Conservation (phyloP, 2,329 filamentous ascomycete genomes). For the Plectosphaerella sp. region DNA sequence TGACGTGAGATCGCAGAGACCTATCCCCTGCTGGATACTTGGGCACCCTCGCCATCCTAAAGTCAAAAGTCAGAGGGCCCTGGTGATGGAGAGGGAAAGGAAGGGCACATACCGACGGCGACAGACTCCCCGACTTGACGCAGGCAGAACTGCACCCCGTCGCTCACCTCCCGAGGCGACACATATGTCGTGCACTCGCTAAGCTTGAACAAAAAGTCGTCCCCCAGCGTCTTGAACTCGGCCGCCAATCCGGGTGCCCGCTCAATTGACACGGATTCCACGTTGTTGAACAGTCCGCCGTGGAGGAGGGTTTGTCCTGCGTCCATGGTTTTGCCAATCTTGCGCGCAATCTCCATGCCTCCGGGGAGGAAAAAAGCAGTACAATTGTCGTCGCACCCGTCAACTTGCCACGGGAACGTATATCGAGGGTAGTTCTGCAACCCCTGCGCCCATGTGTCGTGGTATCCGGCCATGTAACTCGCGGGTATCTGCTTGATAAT, state of each 20-base stretch:
- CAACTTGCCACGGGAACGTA: conserved; percentile 9
- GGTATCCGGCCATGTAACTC: conserved; percentile 12
- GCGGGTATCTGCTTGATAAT: conserved; percentile 7
- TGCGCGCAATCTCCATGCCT: conserved; percentile 11
- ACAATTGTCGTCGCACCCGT: conserved; percentile 8
- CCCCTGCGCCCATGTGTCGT: conserved; percentile 9
- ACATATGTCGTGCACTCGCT: conserved; percentile 10
- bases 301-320: conserved; percentile 7
- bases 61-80: too few species aligned
- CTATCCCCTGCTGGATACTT: conserved; percentile 4
- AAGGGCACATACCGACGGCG: conserved; percentile 8
- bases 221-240: conserved; percentile 6
- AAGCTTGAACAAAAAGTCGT: conserved; percentile 7
- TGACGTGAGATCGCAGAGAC: conserved; percentile 6
- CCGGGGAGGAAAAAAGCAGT: conserved; percentile 13
- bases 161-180: conserved; percentile 5
- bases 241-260: conserved; percentile 10
- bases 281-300: conserved; percentile 7
- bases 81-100: too few species aligned
- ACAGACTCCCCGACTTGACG: conserved; percentile 11
- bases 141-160: conserved; percentile 15
- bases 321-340: conserved; percentile 10
- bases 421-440: conserved; percentile 13
- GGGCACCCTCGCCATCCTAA: conserved; percentile 15
- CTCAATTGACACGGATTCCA: conserved; percentile 9